phyloP scores from a whole-genome alignment of 2,329 filamentous ascomycete genomes.

The Penicillium corylophilum region DNA sequence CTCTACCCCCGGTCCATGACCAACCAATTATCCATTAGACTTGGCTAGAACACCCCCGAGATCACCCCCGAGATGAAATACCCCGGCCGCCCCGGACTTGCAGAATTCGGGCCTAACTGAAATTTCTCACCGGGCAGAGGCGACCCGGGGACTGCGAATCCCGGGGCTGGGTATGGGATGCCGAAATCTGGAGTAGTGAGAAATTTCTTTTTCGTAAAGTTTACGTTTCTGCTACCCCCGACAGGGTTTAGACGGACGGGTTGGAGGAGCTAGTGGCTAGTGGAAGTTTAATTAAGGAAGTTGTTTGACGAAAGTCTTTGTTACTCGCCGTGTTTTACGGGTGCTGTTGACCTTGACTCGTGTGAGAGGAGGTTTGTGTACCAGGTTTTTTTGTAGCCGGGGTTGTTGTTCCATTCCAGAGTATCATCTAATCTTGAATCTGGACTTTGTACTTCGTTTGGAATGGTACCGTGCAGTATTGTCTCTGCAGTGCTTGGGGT shows the following conservation, averaged over 20 bases:
- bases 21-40: background rate
- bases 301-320: background rate
- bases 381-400: too few species aligned
- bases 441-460: background rate
- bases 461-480: background rate
- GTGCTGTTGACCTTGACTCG: too few species aligned
- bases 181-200: background rate
- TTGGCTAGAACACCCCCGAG: background rate
- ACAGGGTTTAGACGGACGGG: background rate
- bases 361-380: background rate
- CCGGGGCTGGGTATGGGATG: background rate
- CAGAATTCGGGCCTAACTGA: background rate
- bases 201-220: background rate
- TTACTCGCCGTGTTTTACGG: background rate
- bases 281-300: background rate
- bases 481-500: background rate
- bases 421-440: background rate
- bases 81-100: conserved; percentile 2
- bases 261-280: background rate
- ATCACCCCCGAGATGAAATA: background rate
- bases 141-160: background rate
- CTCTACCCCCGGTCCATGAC: background rate
- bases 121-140: conserved; percentile 2
- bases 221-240: too few species aligned
- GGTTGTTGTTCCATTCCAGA: background rate